phyloP scores from a whole-genome alignment of 192 early-diverging fungal genomes.

The Mortierella claussenii region DNA sequence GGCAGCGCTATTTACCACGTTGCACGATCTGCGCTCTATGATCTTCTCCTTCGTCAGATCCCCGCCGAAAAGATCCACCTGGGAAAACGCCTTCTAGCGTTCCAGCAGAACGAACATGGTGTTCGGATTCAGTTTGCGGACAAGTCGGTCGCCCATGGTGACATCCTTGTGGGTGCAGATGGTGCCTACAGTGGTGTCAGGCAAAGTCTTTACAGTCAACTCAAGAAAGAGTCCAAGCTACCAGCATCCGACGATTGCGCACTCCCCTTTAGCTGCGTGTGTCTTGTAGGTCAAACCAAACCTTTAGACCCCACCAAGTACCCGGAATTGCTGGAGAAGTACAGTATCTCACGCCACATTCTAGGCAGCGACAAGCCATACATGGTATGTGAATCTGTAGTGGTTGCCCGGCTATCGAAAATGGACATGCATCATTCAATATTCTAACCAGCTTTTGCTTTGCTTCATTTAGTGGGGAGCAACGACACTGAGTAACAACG shows the following conservation, averaged over 20 bases:
- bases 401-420: neutral
- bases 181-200: constrained; percentile 20
- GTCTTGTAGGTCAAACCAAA: constrained; percentile 5
- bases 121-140: constrained; percentile 8
- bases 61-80: constrained; percentile 6
- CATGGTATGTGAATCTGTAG: too few relatives aligned
- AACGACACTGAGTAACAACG: neutral
- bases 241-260: neutral
- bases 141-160: neutral
- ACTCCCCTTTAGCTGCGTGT: constrained; percentile 6
- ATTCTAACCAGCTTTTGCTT: too few relatives aligned
- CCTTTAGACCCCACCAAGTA: neutral
- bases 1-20: neutral
- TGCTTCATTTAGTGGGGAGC: constrained; percentile 5
- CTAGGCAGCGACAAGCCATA: neutral
- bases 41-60: neutral
- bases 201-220: constrained; percentile 1
- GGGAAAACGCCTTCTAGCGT: constrained; percentile 5
- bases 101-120: constrained; percentile 7
- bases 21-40: neutral
- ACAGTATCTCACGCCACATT: too few relatives aligned
- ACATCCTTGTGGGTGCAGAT: constrained; percentile 24
- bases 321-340: neutral
- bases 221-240: neutral
- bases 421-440: neutral